Conservation (phyloP, 148 eudicot species). For the Gaultheria prostrata region DNA sequence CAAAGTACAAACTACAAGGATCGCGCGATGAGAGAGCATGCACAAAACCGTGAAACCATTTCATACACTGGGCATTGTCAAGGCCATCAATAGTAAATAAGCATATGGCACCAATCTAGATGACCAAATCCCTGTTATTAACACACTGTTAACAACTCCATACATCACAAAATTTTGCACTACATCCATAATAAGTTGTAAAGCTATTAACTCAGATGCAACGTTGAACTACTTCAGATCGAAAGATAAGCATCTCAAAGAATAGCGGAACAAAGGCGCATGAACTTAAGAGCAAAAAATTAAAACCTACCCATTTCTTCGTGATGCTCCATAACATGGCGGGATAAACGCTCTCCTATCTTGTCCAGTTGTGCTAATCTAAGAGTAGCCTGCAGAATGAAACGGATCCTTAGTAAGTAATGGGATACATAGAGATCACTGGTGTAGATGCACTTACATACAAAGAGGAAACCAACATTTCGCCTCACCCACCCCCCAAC, state of each 20-base stretch:
- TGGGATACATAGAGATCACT: slow-evolving; percentile 1
- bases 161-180: background rate
- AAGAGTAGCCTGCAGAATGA: slow-evolving; percentile 67
- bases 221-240: background rate
- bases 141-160: background rate
- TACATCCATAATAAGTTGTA: background rate
- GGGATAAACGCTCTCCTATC: slow-evolving; percentile 69
- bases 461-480: background rate
- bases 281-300: background rate
- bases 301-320: slow-evolving; percentile 84
- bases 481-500: background rate
- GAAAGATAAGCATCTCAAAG: slow-evolving; percentile 4
- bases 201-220: background rate
- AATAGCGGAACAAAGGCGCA: background rate
- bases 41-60: background rate
- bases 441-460: background rate
- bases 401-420: slow-evolving; percentile 24
- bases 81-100: background rate
- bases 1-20: slow-evolving; percentile 4
- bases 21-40: background rate
- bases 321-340: slow-evolving; percentile 90
- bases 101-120: background rate
- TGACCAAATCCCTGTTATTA: background rate
- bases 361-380: slow-evolving; percentile 84
- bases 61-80: background rate